These are phyloP conservation scores for Xylaria telfairii DNA, from an alignment of 495 filamentous ascomycete species.

Conservation along the genomic window DNA sequence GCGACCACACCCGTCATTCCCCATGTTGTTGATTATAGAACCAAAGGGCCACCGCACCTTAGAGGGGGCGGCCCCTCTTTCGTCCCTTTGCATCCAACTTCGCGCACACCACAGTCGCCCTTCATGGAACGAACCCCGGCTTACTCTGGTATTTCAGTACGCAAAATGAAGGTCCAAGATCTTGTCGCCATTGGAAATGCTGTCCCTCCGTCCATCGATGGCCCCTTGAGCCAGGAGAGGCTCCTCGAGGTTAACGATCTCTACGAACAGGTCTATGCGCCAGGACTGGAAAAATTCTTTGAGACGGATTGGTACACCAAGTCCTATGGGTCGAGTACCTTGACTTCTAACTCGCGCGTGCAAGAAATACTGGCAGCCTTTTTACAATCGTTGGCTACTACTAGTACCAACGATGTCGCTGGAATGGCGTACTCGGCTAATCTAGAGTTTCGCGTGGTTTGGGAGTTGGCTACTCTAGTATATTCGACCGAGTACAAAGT, in stretches of 20 bases:
- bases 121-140: constrained; percentile 47
- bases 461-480: constrained; percentile 62
- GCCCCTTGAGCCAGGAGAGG: constrained; percentile 58
- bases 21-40: constrained; percentile 35
- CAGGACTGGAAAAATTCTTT: constrained; percentile 78
- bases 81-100: constrained; percentile 32
- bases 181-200: constrained; percentile 71
- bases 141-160: constrained; percentile 64
- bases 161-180: constrained; percentile 75
- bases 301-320: constrained; percentile 84
- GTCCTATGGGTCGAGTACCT: constrained; percentile 32
- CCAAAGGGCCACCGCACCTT: constrained; percentile 43
- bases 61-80: constrained; percentile 51
- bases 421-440: constrained; percentile 66
- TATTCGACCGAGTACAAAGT: constrained; percentile 39
- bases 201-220: constrained; percentile 64
- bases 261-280: constrained; percentile 76
- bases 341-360: constrained; percentile 64
- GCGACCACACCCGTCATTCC: constrained; percentile 38
- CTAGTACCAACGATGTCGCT: constrained; percentile 58
- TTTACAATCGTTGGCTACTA: constrained; percentile 51
- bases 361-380: constrained; percentile 69
- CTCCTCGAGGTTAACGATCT: constrained; percentile 75
- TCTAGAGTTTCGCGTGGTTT: constrained; percentile 75
- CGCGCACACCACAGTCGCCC: constrained; percentile 35